Evolutionary conservation across 31 red algal genomes (phyloP).

Genomic region (Porphyra umbilicalis): DNA sequence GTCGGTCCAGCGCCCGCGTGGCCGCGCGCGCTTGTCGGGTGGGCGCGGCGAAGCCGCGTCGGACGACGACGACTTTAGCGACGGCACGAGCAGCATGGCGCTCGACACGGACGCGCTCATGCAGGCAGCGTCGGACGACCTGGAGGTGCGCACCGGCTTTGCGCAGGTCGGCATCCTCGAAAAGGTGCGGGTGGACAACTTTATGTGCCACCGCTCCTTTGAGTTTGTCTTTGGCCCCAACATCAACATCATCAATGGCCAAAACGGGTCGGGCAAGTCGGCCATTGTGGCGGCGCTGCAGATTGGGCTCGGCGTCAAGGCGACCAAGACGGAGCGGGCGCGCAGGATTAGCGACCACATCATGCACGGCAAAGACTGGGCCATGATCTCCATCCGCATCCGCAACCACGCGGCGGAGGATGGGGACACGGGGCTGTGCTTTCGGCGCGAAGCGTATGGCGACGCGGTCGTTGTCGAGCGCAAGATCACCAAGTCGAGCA

Average conservation of each 20-base stretch:
- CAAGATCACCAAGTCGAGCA: slow-evolving; percentile 9
- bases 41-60: not conserved
- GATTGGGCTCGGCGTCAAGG: slow-evolving; percentile 49
- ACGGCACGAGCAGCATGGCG: slow-evolving; percentile 3
- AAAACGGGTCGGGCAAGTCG: slow-evolving; percentile 91
- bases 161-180: slow-evolving; percentile 73
- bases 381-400: slow-evolving; percentile 55
- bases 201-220: slow-evolving; percentile 90
- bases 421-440: slow-evolving; percentile 18
- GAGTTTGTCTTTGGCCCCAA: slow-evolving; percentile 72
- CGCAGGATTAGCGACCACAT: slow-evolving; percentile 57
- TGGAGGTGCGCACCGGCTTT: slow-evolving; percentile 8
- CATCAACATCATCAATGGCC: slow-evolving; percentile 90
- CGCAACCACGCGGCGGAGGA: slow-evolving; percentile 31
- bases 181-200: slow-evolving; percentile 69
- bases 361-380: slow-evolving; percentile 36
- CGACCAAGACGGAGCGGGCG: slow-evolving; percentile 58
- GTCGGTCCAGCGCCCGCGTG: not conserved
- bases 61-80: not conserved
- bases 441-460: slow-evolving; percentile 66
- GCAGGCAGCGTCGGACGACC: not conserved
- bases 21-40: not conserved
- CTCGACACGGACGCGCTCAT: not conserved
- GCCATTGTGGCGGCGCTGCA: slow-evolving; percentile 94
- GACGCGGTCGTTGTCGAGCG: slow-evolving; percentile 83